Conservation (phyloP, 208 protist genomes). For the Leishmania martiniquensis region DNA sequence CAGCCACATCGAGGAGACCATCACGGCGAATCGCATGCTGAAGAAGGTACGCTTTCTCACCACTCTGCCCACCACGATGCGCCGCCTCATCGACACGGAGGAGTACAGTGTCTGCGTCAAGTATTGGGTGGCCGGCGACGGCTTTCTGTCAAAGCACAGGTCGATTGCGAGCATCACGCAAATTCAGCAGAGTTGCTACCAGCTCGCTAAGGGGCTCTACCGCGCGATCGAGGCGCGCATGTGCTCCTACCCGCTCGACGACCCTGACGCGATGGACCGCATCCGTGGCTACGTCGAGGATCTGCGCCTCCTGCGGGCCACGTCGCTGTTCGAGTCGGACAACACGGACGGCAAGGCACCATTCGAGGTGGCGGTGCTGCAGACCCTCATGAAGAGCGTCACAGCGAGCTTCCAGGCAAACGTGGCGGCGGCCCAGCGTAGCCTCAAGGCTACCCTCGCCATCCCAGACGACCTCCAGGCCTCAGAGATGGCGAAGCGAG, state of each 20-base stretch:
- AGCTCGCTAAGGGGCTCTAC: slow-evolving; percentile 69
- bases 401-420: slow-evolving; percentile 50
- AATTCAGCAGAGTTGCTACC: slow-evolving; percentile 57
- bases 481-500: slow-evolving; percentile 37
- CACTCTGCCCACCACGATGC: slow-evolving; percentile 70
- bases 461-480: slow-evolving; percentile 44
- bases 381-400: slow-evolving; percentile 71
- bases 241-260: slow-evolving; percentile 67
- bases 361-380: slow-evolving; percentile 67
- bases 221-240: slow-evolving; percentile 62
- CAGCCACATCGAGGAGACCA: slow-evolving; percentile 71
- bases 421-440: slow-evolving; percentile 55
- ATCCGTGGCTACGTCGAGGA: slow-evolving; percentile 73
- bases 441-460: slow-evolving; percentile 47
- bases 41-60: slow-evolving; percentile 87
- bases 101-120: slow-evolving; percentile 64
- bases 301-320: slow-evolving; percentile 82
- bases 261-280: slow-evolving; percentile 79
- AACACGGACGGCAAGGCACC: slow-evolving; percentile 27
- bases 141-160: slow-evolving; percentile 70
- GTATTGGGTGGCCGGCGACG: slow-evolving; percentile 84
- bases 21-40: slow-evolving; percentile 73
- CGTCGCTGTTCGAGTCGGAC: slow-evolving; percentile 53
- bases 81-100: slow-evolving; percentile 53
- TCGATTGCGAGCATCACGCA: slow-evolving; percentile 60